Evolutionary conservation across 2,329 filamentous ascomycete species (phyloP).

Genomic region (Dissoconium aciculare): DNA sequence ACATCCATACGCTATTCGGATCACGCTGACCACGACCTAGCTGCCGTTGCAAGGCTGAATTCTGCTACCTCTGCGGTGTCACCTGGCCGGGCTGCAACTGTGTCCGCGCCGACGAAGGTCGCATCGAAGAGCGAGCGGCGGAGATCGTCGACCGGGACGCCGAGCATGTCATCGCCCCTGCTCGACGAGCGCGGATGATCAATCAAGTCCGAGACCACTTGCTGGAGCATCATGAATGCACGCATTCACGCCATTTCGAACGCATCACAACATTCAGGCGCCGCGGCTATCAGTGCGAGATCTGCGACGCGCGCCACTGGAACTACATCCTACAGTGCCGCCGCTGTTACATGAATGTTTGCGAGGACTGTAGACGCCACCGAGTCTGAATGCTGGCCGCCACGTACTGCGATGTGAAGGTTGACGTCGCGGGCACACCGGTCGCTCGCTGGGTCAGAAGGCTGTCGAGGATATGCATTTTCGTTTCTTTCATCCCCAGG

Average conservation of each 20-base stretch:
- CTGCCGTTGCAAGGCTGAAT: conserved; percentile 1
- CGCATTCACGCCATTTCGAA: conserved; percentile 1
- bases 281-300: neutral
- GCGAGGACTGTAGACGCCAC: conserved; percentile 1
- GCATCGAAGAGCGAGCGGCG: conserved; percentile 1
- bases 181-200: neutral
- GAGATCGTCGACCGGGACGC: conserved; percentile 1
- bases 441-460: no score
- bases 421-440: no score
- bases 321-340: neutral
- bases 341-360: conserved; percentile 1
- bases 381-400: neutral
- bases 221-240: conserved; percentile 1
- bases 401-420: no score
- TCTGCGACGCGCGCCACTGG: neutral
- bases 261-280: neutral
- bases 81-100: neutral
- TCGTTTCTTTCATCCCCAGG: no score
- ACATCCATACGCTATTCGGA: neutral
- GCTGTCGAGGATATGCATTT: no score
- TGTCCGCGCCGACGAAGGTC: neutral
- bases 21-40: neutral
- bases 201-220: neutral
- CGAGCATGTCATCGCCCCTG: neutral
- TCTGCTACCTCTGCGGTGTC: neutral